A percentile compares a stretch with the other conserved stretches of the same genome.
phyloP scores from a whole-genome alignment of 2,329 filamentous ascomycete species.

The Erysiphe pulchra region DNA sequence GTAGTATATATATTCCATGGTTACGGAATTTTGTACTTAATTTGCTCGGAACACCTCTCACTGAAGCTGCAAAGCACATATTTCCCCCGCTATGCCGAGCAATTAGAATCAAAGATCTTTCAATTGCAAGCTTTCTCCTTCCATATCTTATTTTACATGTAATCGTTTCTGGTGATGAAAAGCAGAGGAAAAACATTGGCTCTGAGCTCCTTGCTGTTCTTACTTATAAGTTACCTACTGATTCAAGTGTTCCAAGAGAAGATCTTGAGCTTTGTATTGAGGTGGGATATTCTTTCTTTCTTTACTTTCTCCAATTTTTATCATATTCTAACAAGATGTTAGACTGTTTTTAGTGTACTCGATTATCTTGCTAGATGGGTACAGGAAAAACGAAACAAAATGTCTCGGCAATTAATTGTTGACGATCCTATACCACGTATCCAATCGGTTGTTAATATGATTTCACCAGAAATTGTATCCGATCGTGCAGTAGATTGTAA shows the following conservation, averaged over 20 bases:
- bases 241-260: constrained; percentile 37
- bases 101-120: constrained; percentile 63
- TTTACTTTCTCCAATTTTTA: background rate
- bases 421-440: constrained; percentile 28
- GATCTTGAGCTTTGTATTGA: constrained; percentile 70
- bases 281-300: constrained; percentile 22
- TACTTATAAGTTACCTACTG: constrained; percentile 23
- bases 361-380: constrained; percentile 86
- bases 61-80: constrained; percentile 44
- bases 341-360: constrained; percentile 72
- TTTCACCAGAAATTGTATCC: constrained; percentile 50
- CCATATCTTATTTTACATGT: constrained; percentile 72
- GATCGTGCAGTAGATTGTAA: constrained; percentile 77
- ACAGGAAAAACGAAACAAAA: constrained; percentile 28
- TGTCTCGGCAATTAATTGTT: constrained; percentile 16
- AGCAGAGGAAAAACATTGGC: constrained; percentile 31
- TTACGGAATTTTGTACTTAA: constrained; percentile 58
- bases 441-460: constrained; percentile 42
- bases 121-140: constrained; percentile 66
- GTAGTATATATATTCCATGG: constrained; percentile 54
- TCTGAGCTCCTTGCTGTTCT: constrained; percentile 52
- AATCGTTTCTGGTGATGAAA: constrained; percentile 41
- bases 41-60: constrained; percentile 54
- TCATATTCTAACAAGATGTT: background rate
- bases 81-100: constrained; percentile 64